Evolutionary conservation across 306 rosid species (phyloP), one percentile per base, ranked within the genome.

Genomic region (Begonia masoniana): DNA sequence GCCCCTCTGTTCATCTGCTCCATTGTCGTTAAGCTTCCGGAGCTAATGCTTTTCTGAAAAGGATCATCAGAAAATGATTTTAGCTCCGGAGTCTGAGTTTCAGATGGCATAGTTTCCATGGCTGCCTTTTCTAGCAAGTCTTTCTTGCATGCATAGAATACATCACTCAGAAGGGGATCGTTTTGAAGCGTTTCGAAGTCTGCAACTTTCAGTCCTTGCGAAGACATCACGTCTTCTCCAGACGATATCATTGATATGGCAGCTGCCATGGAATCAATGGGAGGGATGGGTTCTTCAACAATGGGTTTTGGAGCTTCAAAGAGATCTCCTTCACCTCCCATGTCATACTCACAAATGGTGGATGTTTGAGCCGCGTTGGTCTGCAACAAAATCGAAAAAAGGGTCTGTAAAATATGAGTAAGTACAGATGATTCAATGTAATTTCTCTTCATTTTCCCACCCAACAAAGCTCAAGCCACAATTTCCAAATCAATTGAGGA

Each of bases 251-350:
- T 77, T 6, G 96, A 79, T 24, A 88, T 80, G 50, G 87, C 74
- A 2, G 82, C 85, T 36, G 80, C 60, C 82, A 91, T 65, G 50
- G 80, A 86, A 79, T 83, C 81, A 24, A 77, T 57, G 67, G 77
- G 69, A 62, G 69, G 53, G 41, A 59, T 45, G 2, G 80, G 74
- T 47, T 91, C 99, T 72, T 81, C 94, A 11, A 83, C 56, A 43
- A 91, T 77, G 0, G 78, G 93, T 68, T 86, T 93, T 0, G 99
- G 99, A 50, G 99, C 99, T 69, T 83, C 83, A 71, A 92, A 92
- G 43, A 92, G 78, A 70, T 92, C 99, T 36, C 99, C 95, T 61
- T 92, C 96, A 46, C 76, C 93, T 55, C 87, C 95, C 74, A 79
- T 69, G 73, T 86, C 95, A 69, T 79, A 91, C 50, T 92, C 96